Evolutionary conservation across 805 yeast genomes (phyloP), one percentile per base, ranked within the genome.

Genomic region (Lipomyces japonicus): DNA sequence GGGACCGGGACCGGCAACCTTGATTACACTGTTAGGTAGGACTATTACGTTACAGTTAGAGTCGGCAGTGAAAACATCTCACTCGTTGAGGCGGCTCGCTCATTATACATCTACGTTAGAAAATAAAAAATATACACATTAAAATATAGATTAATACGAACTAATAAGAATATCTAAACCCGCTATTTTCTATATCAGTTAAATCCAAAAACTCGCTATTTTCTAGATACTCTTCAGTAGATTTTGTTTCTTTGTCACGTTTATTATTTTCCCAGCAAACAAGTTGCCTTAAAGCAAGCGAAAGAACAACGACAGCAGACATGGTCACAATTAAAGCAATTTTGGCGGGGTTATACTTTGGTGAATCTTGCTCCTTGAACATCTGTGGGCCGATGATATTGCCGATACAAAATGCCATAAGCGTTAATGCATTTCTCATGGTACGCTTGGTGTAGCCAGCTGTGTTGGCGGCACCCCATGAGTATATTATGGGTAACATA

Each of bases 381-480:
- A 80, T 67, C 59, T 81, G 84, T 2, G 88, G 86, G 0, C 85
- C 86, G 42, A 80, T 75, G 35, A 84, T 70, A 64, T 82, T 80
- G 14, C 87, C 86, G 39, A 79, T 76, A 36, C 86, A 79, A 63
- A 82, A 85, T 3, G 80, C 83, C 51, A 84, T 73, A 65, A 84
- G 72, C 42, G 75, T 75, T 31, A 81, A 64, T 4, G 83, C 82
- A 46, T 79, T 77, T 24, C 79, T 74, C 3, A 79, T 74, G 57
- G 80, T 72, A 59, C 83, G 80, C 66, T 86, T 86, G n/a, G 90
- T 83, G 55, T 79, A 77, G 10, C 93, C 93, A 1, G 89, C 81
- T 77, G 51, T 74, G 78, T 79, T 18, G 79, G 72, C 59, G 4
- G 44, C 40, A 16, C 36, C 40, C 50, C 50, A 42, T 5, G 41